Percentiles rank a stretch among this genome's conserved stretches.
Evolutionary conservation across 1,139 yeast genomes (phyloP).

Genomic region (Sugiyamaella novakii): DNA sequence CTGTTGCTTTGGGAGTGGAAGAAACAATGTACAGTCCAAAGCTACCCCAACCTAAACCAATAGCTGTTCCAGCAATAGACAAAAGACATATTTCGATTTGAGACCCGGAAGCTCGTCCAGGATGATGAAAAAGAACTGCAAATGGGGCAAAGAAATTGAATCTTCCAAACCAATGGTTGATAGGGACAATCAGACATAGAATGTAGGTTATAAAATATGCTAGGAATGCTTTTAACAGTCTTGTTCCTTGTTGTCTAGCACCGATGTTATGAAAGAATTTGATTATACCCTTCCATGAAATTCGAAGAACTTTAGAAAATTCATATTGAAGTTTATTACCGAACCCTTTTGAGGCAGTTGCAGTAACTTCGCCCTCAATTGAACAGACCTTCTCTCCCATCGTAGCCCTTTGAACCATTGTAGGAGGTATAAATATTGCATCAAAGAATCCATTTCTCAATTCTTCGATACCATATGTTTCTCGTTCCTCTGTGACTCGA

Average conservation of each 20-base stretch:
- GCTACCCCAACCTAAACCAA: conserved; percentile 52
- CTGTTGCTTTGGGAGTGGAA: conserved; percentile 45
- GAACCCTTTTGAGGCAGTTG: not conserved
- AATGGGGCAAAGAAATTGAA: conserved; percentile 46
- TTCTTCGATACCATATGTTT: conserved; percentile 47
- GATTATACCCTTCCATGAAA: not conserved
- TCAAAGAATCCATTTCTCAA: conserved; percentile 53
- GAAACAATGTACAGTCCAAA: conserved; percentile 48
- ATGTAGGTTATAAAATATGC: conserved; percentile 47
- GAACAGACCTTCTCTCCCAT: conserved; percentile 10
- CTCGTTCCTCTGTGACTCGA: conserved; percentile 34
- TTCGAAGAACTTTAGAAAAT: not conserved
- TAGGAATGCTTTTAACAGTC: conserved; percentile 42
- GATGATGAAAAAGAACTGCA: conserved; percentile 50
- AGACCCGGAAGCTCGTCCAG: conserved; percentile 51
- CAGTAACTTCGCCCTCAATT: not conserved
- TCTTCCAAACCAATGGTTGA: conserved; percentile 49
- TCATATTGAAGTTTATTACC: not conserved
- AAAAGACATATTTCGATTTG: conserved; percentile 51
- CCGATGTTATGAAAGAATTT: not conserved
- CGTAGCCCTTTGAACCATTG: conserved; percentile 29
- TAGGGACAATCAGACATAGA: conserved; percentile 45
- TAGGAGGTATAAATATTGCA: conserved; percentile 47
- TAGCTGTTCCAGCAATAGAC: conserved; percentile 50
- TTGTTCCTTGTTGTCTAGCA: conserved; percentile 2